Conservation (phyloP, 805 yeast species). For the Saturnispora saitoi region DNA sequence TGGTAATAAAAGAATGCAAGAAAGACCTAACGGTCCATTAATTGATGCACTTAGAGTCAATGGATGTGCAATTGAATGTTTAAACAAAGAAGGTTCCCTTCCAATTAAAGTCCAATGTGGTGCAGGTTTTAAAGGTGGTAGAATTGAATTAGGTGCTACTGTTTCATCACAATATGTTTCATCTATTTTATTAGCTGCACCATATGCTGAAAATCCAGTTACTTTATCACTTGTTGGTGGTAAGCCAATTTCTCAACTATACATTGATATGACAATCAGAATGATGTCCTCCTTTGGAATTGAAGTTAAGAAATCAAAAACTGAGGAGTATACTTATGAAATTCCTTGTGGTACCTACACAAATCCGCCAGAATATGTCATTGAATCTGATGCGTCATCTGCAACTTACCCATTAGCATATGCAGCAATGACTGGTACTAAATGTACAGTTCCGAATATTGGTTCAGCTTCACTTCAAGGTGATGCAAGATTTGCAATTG, state of each 20-base stretch:
- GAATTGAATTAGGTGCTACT: conserved; percentile 90
- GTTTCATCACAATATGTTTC: conserved; percentile 97
- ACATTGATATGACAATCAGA: conserved; percentile 93
- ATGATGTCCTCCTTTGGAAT: conserved; percentile 93
- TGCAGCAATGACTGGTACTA: conserved; percentile 92
- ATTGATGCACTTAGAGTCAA: conserved; percentile 82
- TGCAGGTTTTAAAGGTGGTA: conserved; percentile 74
- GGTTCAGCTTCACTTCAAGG: conserved; percentile 92
- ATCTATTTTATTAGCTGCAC: conserved; percentile 94
- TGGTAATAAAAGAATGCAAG: conserved; percentile 96
- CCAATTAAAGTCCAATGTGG: conserved; percentile 72
- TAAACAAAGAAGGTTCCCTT: conserved; percentile 70
- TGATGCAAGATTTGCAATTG: conserved; percentile 92
- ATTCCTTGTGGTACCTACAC: conserved; percentile 77
- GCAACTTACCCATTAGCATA: conserved; percentile 97
- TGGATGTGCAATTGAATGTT: conserved; percentile 67
- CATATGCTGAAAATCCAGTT: conserved; percentile 84
- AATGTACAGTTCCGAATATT: conserved; percentile 89
- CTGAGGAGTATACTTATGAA: conserved; percentile 77
- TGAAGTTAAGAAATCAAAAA: conserved; percentile 54
- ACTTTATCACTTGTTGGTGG: conserved; percentile 89
- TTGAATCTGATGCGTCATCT: conserved; percentile 95
- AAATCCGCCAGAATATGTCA: conserved; percentile 77
- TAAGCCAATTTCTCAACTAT: conserved; percentile 90
- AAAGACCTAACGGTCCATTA: conserved; percentile 92